Percentiles rank a stretch among this genome's conserved stretches.
These are phyloP conservation scores for Ogataea henricii DNA, from an alignment of 805 yeast genomes.

Conservation along the genomic window DNA sequence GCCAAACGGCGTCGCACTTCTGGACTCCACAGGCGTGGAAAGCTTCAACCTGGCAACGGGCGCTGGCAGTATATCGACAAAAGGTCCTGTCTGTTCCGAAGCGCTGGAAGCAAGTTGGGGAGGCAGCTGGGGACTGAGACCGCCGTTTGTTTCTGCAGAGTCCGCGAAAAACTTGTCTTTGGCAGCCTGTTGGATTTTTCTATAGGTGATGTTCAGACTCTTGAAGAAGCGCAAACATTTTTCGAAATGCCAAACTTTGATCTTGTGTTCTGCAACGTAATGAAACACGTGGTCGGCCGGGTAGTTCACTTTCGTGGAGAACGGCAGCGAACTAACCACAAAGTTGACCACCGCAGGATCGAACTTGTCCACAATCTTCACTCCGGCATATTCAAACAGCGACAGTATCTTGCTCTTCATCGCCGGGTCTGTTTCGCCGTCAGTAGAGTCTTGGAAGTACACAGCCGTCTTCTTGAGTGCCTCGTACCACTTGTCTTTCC, in stretches of 20 bases:
- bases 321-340: conserved; percentile 49
- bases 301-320: conserved; percentile 38
- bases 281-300: conserved; percentile 48
- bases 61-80: conserved; percentile 25
- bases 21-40: conserved; percentile 20
- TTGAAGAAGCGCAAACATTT: conserved; percentile 58
- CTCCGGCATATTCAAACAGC: conserved; percentile 51
- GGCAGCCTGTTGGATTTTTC: conserved; percentile 36
- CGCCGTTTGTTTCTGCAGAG: neutral
- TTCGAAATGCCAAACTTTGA: conserved; percentile 62
- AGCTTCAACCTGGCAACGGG: conserved; percentile 15
- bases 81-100: conserved; percentile 3
- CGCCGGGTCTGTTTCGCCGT: conserved; percentile 39
- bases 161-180: conserved; percentile 19
- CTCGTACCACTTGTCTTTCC: conserved; percentile 57
- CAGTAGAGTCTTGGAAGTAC: conserved; percentile 46
- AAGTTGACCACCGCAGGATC: conserved; percentile 47
- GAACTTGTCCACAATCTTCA: conserved; percentile 45
- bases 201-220: conserved; percentile 45
- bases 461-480: conserved; percentile 48
- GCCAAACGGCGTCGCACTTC: conserved; percentile 21
- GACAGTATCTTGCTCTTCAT: conserved; percentile 45
- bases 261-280: conserved; percentile 45
- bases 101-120: conserved; percentile 1
- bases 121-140: too few relatives aligned